Base-by-base conservation (phyloP, 345 rosid species). In the Cardiospermum halicacabum region DNA sequence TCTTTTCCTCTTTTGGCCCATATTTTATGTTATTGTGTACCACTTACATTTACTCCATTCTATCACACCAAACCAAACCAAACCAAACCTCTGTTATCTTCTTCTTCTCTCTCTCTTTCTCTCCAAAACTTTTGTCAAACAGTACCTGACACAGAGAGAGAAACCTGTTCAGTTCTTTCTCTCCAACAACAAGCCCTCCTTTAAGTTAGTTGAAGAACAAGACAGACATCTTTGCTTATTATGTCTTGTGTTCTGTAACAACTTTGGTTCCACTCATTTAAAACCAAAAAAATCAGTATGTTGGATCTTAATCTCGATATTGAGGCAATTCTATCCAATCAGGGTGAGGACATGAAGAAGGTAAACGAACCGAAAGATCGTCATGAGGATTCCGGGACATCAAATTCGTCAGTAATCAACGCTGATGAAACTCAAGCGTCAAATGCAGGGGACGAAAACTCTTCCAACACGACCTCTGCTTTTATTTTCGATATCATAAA, bases 261-360 rank as follows among this genome's bases (percentile, higher is more conserved):
- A n/a, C n/a, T n/a, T n/a, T n/a, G n/a, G n/a, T n/a, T n/a, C n/a
- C n/a, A n/a, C n/a, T n/a, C n/a, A n/a, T n/a, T n/a, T n/a, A n/a
- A n/a, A n/a, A n/a, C n/a, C n/a, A n/a, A n/a, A n/a, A n/a, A n/a
- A n/a, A n/a, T n/a, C 3, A 30, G 51, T 75, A 83, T 81, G 86
- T 78, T 82, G 81, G 89, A 87, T 82, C 93, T 87, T 70, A 87
- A 87, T 62, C 84, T 87, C 45, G 86, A 73, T 67, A 36, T 82
- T n/a, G n/a, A n/a, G n/a, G n/a, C n/a, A n/a, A n/a, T n/a, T n/a
- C n/a, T n/a, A n/a, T n/a, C n/a, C n/a, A n/a, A n/a, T n/a, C n/a
- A 53, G 0, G 55, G 50, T n/a, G 58, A 45, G 12, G 31, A 19
- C 3, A 26, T 12, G 65, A 31, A 37, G 43, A n/a, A 36, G 12